Evolutionary conservation across 192 early-diverging fungal species (phyloP).

Genomic region (Coemansia sp.): DNA sequence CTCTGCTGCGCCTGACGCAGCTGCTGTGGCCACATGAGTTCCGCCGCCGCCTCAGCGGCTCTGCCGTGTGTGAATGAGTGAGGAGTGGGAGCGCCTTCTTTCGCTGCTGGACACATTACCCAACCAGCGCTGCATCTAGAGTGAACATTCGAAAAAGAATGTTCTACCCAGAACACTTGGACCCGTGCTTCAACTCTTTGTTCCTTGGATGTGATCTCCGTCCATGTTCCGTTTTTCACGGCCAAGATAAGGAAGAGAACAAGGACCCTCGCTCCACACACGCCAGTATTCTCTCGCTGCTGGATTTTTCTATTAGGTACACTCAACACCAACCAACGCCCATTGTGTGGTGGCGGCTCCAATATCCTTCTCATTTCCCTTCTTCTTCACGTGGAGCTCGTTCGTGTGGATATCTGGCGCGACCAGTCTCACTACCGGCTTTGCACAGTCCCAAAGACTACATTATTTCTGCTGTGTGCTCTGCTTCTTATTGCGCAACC

Average conservation of each 20-base stretch:
- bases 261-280: too few relatives aligned
- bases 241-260: too few relatives aligned
- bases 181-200: background rate
- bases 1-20: background rate
- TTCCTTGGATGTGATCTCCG: background rate
- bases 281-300: background rate
- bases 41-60: background rate
- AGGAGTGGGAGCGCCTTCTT: background rate
- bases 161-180: constrained; percentile 38
- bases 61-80: background rate
- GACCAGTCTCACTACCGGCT: too few relatives aligned
- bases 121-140: constrained; percentile 3
- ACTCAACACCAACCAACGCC: too few relatives aligned
- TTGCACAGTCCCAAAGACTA: too few relatives aligned
- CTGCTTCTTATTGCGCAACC: background rate
- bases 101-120: background rate
- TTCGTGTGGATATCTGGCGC: too few relatives aligned
- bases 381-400: too few relatives aligned
- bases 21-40: too few relatives aligned
- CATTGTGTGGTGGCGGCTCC: too few relatives aligned
- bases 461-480: background rate
- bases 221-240: too few relatives aligned
- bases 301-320: background rate
- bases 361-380: too few relatives aligned
- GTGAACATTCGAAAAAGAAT: constrained; percentile 44